These are phyloP conservation scores for Yamadazyma takamatsuzukensis DNA, from an alignment of 805 yeast species.

Conservation along the genomic window DNA sequence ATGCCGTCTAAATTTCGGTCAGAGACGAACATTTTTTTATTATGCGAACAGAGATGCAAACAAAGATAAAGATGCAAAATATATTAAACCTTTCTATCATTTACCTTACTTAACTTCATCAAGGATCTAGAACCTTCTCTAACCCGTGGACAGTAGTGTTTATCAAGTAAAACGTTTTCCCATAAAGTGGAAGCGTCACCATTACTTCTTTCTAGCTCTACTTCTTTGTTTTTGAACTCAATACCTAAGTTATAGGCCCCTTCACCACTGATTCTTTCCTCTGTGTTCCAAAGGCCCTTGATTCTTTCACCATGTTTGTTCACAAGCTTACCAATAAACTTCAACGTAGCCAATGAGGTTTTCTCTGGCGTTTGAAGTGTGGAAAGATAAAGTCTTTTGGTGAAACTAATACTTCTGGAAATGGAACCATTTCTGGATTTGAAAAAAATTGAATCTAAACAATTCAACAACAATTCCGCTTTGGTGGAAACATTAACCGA, in stretches of 20 bases:
- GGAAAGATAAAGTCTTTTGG: conserved; percentile 70
- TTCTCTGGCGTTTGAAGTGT: conserved; percentile 82
- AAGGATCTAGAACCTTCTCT: conserved; percentile 54
- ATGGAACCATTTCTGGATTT: conserved; percentile 65
- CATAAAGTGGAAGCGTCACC: conserved; percentile 87
- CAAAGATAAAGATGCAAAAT: no score
- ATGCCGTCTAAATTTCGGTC: no score
- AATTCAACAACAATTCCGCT: conserved; percentile 74
- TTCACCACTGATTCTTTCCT: conserved; percentile 85
- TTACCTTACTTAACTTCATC: conserved; percentile 34
- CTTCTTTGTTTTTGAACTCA: conserved; percentile 43
- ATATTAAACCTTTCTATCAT: conserved; percentile 9
- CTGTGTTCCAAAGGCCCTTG: conserved; percentile 77
- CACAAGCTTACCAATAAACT: conserved; percentile 72
- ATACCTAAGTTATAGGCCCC: conserved; percentile 52
- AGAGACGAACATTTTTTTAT: no score
- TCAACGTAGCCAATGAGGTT: conserved; percentile 71
- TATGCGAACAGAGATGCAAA: no score
- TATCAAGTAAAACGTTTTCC: conserved; percentile 77
- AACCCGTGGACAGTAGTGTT: conserved; percentile 83
- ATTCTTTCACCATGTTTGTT: conserved; percentile 66
- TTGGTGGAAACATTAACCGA: conserved; percentile 85
- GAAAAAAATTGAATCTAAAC: conserved; percentile 80
- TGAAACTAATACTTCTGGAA: conserved; percentile 72
- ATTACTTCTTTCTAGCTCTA: conserved; percentile 70